phyloP scores from a whole-genome alignment of 73 alveolate species.

The Paramecium octaurelia region DNA sequence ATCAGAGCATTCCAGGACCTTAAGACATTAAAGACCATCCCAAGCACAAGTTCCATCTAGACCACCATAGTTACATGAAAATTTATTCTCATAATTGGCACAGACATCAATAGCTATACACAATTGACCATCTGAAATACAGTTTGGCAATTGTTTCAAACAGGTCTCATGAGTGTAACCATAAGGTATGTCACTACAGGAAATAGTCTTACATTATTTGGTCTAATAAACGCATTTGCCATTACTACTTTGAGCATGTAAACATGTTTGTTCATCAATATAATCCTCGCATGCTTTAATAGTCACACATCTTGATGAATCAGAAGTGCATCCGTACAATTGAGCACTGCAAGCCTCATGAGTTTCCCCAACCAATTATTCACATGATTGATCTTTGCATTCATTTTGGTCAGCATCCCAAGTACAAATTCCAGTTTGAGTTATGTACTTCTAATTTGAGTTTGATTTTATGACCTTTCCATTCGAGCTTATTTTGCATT shows the following conservation, averaged over 20 bases:
- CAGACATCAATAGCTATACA: neutral
- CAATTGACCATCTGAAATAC: neutral
- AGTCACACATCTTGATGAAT: neutral
- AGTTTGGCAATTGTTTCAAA: neutral
- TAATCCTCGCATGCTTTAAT: neutral
- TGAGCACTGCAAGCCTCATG: neutral
- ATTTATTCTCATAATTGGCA: neutral
- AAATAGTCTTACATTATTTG: neutral
- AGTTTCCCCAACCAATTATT: neutral
- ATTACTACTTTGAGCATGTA: neutral
- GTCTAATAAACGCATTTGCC: neutral
- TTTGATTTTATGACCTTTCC: neutral
- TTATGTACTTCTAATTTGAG: neutral
- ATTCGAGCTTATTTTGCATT: neutral
- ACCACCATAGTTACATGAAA: neutral
- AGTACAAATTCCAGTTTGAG: neutral
- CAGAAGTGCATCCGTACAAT: slow-evolving; percentile 1
- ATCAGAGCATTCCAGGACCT: neutral
- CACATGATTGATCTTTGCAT: slow-evolving; percentile 9
- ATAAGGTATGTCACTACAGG: neutral
- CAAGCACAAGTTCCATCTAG: slow-evolving; percentile 8
- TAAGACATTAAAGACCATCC: neutral
- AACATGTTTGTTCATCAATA: neutral
- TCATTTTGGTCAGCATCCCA: neutral
- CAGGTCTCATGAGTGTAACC: neutral